Evolutionary conservation across 495 filamentous ascomycete species (phyloP).

Genomic region (Trichocladium uniseriatum): DNA sequence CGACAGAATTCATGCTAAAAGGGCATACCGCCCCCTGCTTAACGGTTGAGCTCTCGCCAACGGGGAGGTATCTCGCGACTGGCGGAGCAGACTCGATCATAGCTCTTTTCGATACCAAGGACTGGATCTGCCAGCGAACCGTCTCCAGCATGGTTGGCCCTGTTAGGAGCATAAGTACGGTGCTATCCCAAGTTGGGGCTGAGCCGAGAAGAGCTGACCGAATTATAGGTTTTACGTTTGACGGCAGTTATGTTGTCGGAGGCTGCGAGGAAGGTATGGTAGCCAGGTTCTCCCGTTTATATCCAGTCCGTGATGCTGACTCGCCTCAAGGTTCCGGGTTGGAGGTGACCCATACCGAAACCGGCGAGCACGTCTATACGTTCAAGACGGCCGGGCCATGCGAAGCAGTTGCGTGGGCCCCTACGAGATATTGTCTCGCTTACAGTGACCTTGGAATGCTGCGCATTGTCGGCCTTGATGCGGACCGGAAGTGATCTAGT

Average conservation of each 20-base stretch:
- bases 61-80: slow-evolving; percentile 70
- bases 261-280: slow-evolving; percentile 81
- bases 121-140: slow-evolving; percentile 83
- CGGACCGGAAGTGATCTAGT: slow-evolving; percentile 31
- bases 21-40: slow-evolving; percentile 76
- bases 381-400: slow-evolving; percentile 57
- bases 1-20: slow-evolving; percentile 53
- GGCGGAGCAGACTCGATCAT: slow-evolving; percentile 86
- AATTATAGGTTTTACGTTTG: slow-evolving; percentile 63
- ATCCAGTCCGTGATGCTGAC: slow-evolving; percentile 8
- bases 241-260: slow-evolving; percentile 77
- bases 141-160: slow-evolving; percentile 67
- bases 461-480: slow-evolving; percentile 63
- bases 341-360: slow-evolving; percentile 76
- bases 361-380: slow-evolving; percentile 73
- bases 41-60: slow-evolving; percentile 61
- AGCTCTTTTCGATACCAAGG: slow-evolving; percentile 81
- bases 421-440: slow-evolving; percentile 77
- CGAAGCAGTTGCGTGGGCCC: slow-evolving; percentile 80
- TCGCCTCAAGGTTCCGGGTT: slow-evolving; percentile 40
- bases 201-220: slow-evolving; percentile 14
- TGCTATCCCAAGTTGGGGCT: not conserved
- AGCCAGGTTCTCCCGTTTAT: too few species aligned
- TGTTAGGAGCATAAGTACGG: slow-evolving; percentile 65
- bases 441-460: slow-evolving; percentile 76